Conservation (phyloP, 805 yeast species). For the Candida rishiriensis region DNA sequence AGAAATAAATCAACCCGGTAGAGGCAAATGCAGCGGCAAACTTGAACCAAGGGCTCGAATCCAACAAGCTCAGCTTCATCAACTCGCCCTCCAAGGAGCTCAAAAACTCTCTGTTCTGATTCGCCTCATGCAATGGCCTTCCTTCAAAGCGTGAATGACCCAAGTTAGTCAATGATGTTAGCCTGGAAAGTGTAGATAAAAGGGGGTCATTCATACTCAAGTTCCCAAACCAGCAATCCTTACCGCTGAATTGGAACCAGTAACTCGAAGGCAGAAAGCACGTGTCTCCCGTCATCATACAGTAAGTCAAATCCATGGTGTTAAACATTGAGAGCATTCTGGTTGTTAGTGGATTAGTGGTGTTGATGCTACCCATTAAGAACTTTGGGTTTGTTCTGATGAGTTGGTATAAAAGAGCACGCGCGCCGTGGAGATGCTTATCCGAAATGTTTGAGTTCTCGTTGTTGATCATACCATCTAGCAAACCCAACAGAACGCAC, state of each 20-base stretch:
- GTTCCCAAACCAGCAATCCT: slow-evolving; percentile 29
- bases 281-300: slow-evolving; percentile 18
- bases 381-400: slow-evolving; percentile 8
- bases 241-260: slow-evolving; percentile 19
- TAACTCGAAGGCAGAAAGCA: slow-evolving; percentile 14
- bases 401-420: slow-evolving; percentile 19
- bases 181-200: slow-evolving; percentile 26
- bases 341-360: slow-evolving; percentile 9
- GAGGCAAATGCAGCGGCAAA: slow-evolving; percentile 22
- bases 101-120: not conserved
- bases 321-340: slow-evolving; percentile 24
- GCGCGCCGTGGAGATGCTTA: slow-evolving; percentile 22
- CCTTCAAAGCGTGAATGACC: slow-evolving; percentile 6
- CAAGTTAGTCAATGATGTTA: slow-evolving; percentile 12
- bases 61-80: not conserved
- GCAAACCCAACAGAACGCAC: slow-evolving; percentile 20
- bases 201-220: slow-evolving; percentile 23
- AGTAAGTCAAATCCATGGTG: slow-evolving; percentile 25
- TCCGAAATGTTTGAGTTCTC: slow-evolving; percentile 11
- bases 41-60: slow-evolving; percentile 13
- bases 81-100: not conserved
- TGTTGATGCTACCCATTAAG: slow-evolving; percentile 1
- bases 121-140: not conserved
- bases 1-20: slow-evolving; percentile 20
- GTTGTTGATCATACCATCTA: slow-evolving; percentile 25